phyloP scores from a whole-genome alignment of 2,329 filamentous ascomycete genomes.

The Sclerotinia trifoliorum region DNA sequence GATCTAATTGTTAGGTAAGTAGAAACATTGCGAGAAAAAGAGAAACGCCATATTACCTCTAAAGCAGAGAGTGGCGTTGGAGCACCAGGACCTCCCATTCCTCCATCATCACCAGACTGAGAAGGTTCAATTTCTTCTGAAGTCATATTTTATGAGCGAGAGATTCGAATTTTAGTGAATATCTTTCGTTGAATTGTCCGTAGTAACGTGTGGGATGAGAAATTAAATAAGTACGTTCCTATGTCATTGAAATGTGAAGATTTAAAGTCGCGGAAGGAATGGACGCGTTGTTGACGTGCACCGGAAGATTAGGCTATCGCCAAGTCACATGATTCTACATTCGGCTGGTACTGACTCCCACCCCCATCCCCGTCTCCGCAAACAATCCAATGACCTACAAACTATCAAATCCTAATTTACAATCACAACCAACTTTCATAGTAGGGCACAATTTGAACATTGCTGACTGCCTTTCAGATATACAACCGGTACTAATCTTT shows the following conservation, averaged over 20 bases:
- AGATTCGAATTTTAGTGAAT: neutral
- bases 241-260: neutral
- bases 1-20: neutral
- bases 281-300: slow-evolving; percentile 19
- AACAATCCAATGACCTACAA: too few species aligned
- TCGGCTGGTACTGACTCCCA: too few species aligned
- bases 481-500: too few species aligned
- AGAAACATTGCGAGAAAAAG: neutral
- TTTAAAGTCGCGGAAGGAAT: neutral
- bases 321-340: slow-evolving; percentile 12
- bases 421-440: too few species aligned
- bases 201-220: neutral
- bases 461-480: too few species aligned
- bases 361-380: too few species aligned
- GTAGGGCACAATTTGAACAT: too few species aligned
- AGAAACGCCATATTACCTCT: slow-evolving; percentile 63
- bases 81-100: slow-evolving; percentile 81
- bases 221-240: neutral
- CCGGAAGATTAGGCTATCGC: slow-evolving; percentile 16
- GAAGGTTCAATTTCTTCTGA: slow-evolving; percentile 52
- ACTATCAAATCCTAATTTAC: too few species aligned
- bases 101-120: slow-evolving; percentile 73
- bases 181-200: neutral
- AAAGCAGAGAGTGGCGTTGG: slow-evolving; percentile 83
- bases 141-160: slow-evolving; percentile 30